Evolutionary conservation across 1,284 basidiomycete genomes (phyloP), one percentile per base, ranked within the genome.

Genomic region (Ganoderma boninense): DNA sequence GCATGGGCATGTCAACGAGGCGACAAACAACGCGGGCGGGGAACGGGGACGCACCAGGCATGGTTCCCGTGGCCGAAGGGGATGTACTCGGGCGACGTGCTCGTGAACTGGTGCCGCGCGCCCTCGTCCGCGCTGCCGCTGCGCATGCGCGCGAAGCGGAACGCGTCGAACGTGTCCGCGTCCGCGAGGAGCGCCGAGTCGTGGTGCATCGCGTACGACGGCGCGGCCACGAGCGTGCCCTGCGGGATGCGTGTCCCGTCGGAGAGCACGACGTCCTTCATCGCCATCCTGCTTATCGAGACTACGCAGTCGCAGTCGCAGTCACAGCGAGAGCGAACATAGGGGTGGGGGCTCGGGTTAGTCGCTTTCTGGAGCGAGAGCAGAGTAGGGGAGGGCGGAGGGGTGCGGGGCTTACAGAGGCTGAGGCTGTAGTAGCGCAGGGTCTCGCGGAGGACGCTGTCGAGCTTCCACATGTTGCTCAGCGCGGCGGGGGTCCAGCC

Each of bases 391-490:
- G n/a, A n/a, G n/a, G n/a, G 2, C 29, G 2, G 29, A 4, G 20
- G 43, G 14, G 13, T 6, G 46, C 3, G 29, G 23, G 3, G 4
- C 49, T 52, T 66, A 80, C 77, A 68, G 26, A 62, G 49, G 54
- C 63, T 71, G 40, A 80, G 72, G 0, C 80, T 81, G 49, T 81
- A 81, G 56, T 82, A 68, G 11, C 87, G 80, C 67, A 82, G 81
- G 0, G 83, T 82, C 74, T 89, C 87, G 62, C 84, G 82, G 61
- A 90, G 73, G 74, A 89, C 87, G 71, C 86, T 88, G 71, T 89
- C 87, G 32, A 89, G 71, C 67, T 85, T 85, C 67, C 79, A 76
- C 82, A 89, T 82, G 65, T 84, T 85, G 13, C 73, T 76, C 65
- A 89, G 76, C 0, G 83, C 78, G 0, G 74, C 73, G 72, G 87